Evolutionary conservation across 352 stramenopile genomes (phyloP), one percentile per base, ranked within the genome.

Genomic region (Phytophthora ohioensis): DNA sequence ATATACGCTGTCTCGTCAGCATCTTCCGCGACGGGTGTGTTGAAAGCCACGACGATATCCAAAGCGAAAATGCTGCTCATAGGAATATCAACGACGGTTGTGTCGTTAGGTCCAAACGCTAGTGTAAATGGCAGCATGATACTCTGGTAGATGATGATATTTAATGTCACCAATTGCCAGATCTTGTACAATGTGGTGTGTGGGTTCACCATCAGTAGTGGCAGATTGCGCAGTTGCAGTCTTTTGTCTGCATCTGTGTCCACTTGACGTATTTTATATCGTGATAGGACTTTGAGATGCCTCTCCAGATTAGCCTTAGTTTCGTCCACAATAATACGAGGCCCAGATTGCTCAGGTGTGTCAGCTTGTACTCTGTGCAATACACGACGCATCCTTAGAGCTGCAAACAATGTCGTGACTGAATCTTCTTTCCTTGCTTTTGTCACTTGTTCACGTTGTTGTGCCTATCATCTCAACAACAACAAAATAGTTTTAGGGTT

Each of bases 111-210:
- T 12, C 78, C 75, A 12, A 94, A 94, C 2, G 84, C 83, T 11
- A 94, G 70, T 3, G 67, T 70, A 54, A 90, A 94, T 12, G 87
- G 87, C 31, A 94, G 65, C 46, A 86, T 72, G n/a, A 94, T 62
- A 47, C 82, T 92, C 65, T 94, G 87, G 51, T 94, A 92, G 11
- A 94, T 81, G 57, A 94, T 92, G 30, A 93, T 77, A 30, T 87
- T 13, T 13, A 94, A 71, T 8, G 87, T 94, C 4, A 75, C 60
- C 57, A 94, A 65, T 42, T 94, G 87, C 87, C 87, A 94, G 6
- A 91, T 57, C 53, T 92, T 92, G 76, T 83, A 94, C 42, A 90
- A 5, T 0, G 60, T 80, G 51, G 80, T 90, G 57, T 92, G 82
- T 0, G 87, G 85, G 21, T 93, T 90, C 21, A 92, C 80, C 75